Evolutionary conservation across 352 stramenopile genomes (phyloP).

Genomic region (Phytophthora kernoviae): DNA sequence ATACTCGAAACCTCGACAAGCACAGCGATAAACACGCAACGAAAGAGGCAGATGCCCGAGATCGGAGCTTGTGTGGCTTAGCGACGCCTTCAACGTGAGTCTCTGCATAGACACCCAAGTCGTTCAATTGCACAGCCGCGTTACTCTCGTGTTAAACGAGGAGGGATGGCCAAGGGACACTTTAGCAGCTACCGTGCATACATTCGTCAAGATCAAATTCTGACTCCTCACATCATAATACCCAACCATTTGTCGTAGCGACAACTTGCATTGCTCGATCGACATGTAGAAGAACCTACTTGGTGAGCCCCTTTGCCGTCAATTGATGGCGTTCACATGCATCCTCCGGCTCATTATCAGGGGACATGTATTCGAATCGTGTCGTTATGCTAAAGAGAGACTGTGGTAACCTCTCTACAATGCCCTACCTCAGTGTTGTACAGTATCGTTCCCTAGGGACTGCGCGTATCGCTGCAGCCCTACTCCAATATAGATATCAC

Average conservation of each 20-base stretch:
- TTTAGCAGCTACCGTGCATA: not conserved
- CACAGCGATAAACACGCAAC: constrained; percentile 25
- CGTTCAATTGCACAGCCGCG: constrained; percentile 24
- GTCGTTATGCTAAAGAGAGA: no score
- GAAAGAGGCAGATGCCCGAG: constrained; percentile 26
- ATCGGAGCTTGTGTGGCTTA: constrained; percentile 33
- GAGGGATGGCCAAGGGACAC: constrained; percentile 11
- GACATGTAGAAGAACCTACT: constrained; percentile 1
- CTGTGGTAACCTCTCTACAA: no score
- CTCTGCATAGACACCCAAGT: constrained; percentile 18
- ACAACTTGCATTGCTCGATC: not conserved
- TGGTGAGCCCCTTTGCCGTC: not conserved
- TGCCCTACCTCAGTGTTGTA: not conserved
- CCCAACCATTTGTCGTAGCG: no score
- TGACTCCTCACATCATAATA: not conserved
- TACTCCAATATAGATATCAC: no score
- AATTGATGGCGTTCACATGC: not conserved
- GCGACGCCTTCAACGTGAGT: constrained; percentile 23
- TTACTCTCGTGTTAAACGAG: constrained; percentile 18
- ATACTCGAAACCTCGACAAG: constrained; percentile 16
- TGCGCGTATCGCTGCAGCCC: constrained; percentile 18
- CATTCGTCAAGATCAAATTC: not conserved
- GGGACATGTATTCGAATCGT: no score
- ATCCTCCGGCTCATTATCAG: not conserved
- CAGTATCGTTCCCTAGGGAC: not conserved